Evolutionary conservation across 1,284 basidiomycete genomes (phyloP), one percentile per base, ranked within the genome.

Genomic region (Leccinum cinnamomeum): DNA sequence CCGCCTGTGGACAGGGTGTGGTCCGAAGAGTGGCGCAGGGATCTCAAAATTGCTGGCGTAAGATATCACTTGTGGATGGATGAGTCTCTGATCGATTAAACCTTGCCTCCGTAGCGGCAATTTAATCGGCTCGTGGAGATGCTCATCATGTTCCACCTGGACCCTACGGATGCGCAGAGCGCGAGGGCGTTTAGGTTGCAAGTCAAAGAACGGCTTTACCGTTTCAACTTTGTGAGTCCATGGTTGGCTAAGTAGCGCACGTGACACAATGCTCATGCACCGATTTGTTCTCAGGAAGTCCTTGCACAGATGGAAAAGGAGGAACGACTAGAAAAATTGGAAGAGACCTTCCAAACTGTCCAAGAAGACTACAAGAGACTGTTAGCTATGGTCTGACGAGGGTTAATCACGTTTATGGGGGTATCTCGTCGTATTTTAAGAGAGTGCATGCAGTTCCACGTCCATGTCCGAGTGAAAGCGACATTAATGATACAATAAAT

Each of bases 61-160:
- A 73, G 84, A 78, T 44, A 0, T 54, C 23, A 30, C 33, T 62
- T 20, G 6, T 64, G 55, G 14, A 20, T 11, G 7, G 56, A 53
- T 57, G 37, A 37, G 44, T 20, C 18, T 46, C 44, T 20, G 6
- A 18, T 63, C 63, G 61, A 35, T 41, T 65, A 33, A 60, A 60
- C 12, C 44, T 25, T 37, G 7, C 30, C 35, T 20, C 11, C 35
- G 41, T 53, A 97, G 90, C 87, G 97, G 57, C 97, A 99, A 81
- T 99, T 97, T 77, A 83, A 92, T 55, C 86, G 97, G 35, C 82
- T 98, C 37, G 78, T 94, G 46, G 97, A 99, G 77, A 98, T 98
- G 94, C 81, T 97, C 23, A 85, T 92, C 58, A 82, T 97, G 64
- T 78, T 88, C 65, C 83, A 88, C 50, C 79, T 98, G 62, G 86